phyloP scores from a whole-genome alignment of 345 rosid species.

The Kandelia obovata region DNA sequence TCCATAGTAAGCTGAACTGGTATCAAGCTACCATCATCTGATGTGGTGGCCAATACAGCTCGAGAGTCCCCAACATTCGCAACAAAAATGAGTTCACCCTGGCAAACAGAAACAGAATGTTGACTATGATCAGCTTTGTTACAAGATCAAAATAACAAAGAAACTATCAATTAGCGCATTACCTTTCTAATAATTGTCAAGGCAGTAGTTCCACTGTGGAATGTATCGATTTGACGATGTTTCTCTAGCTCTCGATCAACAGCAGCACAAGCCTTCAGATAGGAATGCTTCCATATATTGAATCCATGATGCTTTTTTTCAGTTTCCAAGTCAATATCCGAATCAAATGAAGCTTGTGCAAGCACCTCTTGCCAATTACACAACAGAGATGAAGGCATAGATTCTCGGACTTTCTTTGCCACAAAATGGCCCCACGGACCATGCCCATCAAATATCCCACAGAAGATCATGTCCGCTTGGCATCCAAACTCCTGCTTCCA shows the following conservation, averaged over 20 bases:
- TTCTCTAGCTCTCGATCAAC: constrained; percentile 73
- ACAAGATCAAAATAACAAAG: not conserved
- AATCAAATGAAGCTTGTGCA: constrained; percentile 45
- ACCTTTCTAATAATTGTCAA: constrained; percentile 84
- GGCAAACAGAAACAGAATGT: constrained; percentile 16
- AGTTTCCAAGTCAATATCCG: constrained; percentile 45
- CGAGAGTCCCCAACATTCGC: constrained; percentile 95
- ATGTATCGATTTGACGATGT: constrained; percentile 62
- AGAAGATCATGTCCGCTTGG: constrained; percentile 78
- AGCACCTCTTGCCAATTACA: constrained; percentile 81
- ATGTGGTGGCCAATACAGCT: constrained; percentile 75
- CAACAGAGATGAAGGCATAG: constrained; percentile 66
- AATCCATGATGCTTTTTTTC: constrained; percentile 48
- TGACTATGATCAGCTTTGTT: not conserved
- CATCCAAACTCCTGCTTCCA: constrained; percentile 70
- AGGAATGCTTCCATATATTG: constrained; percentile 76
- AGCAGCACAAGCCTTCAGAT: constrained; percentile 67
- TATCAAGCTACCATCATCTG: constrained; percentile 67
- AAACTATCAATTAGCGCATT: not conserved
- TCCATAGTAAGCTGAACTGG: constrained; percentile 81
- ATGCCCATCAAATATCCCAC: constrained; percentile 95
- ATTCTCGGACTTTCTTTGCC: constrained; percentile 69
- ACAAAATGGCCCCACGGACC: constrained; percentile 97
- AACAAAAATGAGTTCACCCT: constrained; percentile 65
- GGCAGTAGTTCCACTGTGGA: constrained; percentile 85